Evolutionary conservation across 441 rosid species (phyloP).

Genomic region (Eruca vesicaria): DNA sequence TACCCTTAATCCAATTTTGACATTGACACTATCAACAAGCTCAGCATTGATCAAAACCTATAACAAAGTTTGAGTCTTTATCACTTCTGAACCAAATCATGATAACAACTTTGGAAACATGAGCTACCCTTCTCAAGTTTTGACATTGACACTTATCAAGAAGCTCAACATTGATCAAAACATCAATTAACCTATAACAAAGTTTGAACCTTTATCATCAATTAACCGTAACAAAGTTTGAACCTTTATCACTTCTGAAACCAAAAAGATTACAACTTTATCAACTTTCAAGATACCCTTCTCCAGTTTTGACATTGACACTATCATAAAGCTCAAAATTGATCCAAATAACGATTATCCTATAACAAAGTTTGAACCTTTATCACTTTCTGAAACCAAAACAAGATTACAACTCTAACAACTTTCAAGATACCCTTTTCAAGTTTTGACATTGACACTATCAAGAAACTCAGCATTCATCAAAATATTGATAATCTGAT

Average conservation of each 20-base stretch:
- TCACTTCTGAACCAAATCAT: not conserved
- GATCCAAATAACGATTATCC: not conserved
- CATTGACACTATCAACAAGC: not conserved
- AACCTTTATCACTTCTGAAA: slow-evolving; percentile 39
- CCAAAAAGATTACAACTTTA: not conserved
- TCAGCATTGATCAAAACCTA: not conserved
- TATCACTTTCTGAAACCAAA: slow-evolving; percentile 1
- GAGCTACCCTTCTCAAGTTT: not conserved
- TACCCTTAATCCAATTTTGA: not conserved
- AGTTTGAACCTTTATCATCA: not conserved
- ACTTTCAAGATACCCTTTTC: not conserved
- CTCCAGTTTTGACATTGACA: not conserved
- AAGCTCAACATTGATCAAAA: not conserved
- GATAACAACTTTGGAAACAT: not conserved
- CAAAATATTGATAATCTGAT: not conserved
- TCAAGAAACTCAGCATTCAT: not conserved
- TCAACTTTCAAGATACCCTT: not conserved
- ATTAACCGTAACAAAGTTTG: not conserved
- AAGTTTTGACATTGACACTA: not conserved
- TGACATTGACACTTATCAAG: not conserved
- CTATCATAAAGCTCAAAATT: not conserved
- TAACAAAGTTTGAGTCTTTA: not conserved
- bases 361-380: not conserved
- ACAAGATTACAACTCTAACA: not conserved
- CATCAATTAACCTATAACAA: not conserved